Evolutionary conservation across 2,329 filamentous ascomycete species (phyloP), one percentile per base, ranked within the genome.

Genomic region (Trichoderma asperellum): DNA sequence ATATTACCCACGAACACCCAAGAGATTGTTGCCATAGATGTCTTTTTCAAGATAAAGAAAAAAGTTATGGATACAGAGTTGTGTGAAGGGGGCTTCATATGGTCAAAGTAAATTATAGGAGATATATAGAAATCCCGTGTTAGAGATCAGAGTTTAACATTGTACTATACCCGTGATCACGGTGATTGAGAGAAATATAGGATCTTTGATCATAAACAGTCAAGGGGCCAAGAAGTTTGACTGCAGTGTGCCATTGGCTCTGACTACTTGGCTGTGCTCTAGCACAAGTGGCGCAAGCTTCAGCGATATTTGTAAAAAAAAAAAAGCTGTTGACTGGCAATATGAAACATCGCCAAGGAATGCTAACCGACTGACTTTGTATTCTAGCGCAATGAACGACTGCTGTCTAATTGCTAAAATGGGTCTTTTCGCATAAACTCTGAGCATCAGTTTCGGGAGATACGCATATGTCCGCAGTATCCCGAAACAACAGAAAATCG

Each of bases 1-100:
- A 63, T 88, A 84, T 75, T 89, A 88, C 76, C 87, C 87, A 11
- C 81, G 87, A 60, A 89, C 87, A 18, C 87, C 87, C 8, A 89
- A 88, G 83, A 83, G 87, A 69, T 77, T 89, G 73, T 74, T 83
- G 70, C 86, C 87, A 72, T 88, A 79, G 55, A 59, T 77, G 68
- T 16, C 32, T 29, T 53, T 32, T 37, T 56, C 6, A 29, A 56
- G n/a, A 24, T 4, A 52, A 56, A 27, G 29, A 47, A 35, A 40
- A 60, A 29, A 27, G 60, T 27, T 27, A n/a, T 35, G 18, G 7
- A 58, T 47, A 18, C 27, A 32, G 24, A 11, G 21, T n/a, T 60
- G 57, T 60, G 21, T 34, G 40, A 5, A 40, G 35, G 35, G 35
- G 14, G n/a, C 8, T 37, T 24, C 12, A 12, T 53, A 12, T 63